Conservation (phyloP, 2,329 filamentous ascomycete genomes). For the Zymoseptoria ardabiliae region DNA sequence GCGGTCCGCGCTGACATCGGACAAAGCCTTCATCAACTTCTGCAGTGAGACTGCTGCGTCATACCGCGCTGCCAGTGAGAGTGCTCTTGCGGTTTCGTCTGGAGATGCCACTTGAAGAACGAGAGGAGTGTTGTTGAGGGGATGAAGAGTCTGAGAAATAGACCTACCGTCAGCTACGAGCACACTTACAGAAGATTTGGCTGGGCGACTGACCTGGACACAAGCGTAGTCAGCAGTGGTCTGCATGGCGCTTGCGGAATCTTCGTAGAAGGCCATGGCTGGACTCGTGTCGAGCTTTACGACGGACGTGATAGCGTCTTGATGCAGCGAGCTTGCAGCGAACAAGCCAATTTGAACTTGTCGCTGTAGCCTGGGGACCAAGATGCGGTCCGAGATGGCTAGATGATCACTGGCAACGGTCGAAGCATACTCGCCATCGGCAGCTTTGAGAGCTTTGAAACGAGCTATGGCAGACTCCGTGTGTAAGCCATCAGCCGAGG, state of each 20-base stretch:
- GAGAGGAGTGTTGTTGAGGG: conserved; percentile 40
- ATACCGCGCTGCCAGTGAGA: conserved; percentile 17
- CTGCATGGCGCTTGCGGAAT: conserved; percentile 26
- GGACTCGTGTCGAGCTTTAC: not conserved
- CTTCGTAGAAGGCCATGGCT: conserved; percentile 27
- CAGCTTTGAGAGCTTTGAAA: conserved; percentile 13
- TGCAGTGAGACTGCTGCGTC: conserved; percentile 14
- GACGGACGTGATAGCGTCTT: not conserved
- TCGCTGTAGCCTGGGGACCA: conserved; percentile 11
- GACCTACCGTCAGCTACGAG: conserved; percentile 30
- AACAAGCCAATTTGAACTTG: conserved; percentile 17
- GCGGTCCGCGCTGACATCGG: conserved; percentile 8
- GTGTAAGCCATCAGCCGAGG: conserved; percentile 14
- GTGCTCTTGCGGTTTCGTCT: conserved; percentile 13
- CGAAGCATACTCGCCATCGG: not conserved
- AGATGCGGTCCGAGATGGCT: conserved; percentile 13
- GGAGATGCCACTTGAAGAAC: conserved; percentile 23
- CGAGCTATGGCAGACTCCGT: conserved; percentile 25
- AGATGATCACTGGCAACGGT: conserved; percentile 18
- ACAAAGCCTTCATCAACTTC: conserved; percentile 8
- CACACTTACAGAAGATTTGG: conserved; percentile 23
- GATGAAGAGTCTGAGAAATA: conserved; percentile 36
- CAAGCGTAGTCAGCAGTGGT: conserved; percentile 34
- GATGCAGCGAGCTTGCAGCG: not conserved
- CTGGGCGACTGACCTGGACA: conserved; percentile 31